Percentiles rank a stretch among this genome's conserved stretches.
phyloP scores from a whole-genome alignment of 2,329 filamentous ascomycete genomes.

The Cladosporium phlei region DNA sequence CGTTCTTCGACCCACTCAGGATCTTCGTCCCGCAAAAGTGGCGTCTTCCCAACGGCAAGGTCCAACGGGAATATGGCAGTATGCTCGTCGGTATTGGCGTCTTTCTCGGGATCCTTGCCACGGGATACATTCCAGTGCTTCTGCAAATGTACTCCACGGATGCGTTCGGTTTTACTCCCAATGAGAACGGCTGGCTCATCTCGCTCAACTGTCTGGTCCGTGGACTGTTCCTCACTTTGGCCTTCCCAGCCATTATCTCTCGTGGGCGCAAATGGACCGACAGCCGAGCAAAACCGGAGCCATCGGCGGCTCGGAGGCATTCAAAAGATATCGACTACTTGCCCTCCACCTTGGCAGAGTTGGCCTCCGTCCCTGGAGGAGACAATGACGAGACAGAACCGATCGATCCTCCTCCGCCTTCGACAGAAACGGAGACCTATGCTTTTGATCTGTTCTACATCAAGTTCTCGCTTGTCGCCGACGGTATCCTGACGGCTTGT shows the following conservation, averaged over 20 bases:
- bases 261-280: constrained; percentile 42
- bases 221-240: constrained; percentile 41
- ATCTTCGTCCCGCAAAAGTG: constrained; percentile 58
- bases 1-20: constrained; percentile 60
- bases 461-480: constrained; percentile 60
- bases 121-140: constrained; percentile 61
- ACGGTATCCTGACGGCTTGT: constrained; percentile 59
- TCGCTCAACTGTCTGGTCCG: constrained; percentile 42
- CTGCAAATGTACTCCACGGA: constrained; percentile 47
- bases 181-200: constrained; percentile 44
- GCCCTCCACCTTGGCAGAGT: neutral
- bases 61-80: constrained; percentile 56
- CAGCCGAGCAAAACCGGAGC: constrained; percentile 4
- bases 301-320: neutral
- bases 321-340: constrained; percentile 5
- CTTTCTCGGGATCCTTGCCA: constrained; percentile 64
- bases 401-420: constrained; percentile 42
- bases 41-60: constrained; percentile 46
- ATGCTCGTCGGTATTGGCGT: constrained; percentile 61
- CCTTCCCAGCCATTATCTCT: constrained; percentile 43
- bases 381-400: constrained; percentile 22
- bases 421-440: constrained; percentile 45
- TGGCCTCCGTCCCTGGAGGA: constrained; percentile 2
- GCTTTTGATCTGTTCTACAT: constrained; percentile 65
- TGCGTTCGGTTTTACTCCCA: constrained; percentile 41